phyloP scores from a whole-genome alignment of 176 grass and related monocot genomes.

The Phoenix dactylifera region DNA sequence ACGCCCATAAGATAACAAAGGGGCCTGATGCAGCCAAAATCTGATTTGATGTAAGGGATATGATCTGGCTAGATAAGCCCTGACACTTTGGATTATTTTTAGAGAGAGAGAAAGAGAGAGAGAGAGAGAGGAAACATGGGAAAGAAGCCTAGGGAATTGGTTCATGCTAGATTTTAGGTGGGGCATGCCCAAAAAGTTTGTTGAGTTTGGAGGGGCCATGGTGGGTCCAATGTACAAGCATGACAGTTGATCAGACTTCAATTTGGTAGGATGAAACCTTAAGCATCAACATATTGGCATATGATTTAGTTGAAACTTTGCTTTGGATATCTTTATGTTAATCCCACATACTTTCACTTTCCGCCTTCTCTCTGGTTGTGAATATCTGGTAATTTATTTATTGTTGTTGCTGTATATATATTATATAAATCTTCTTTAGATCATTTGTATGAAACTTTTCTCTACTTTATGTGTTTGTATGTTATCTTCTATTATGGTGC shows the following conservation, averaged over 20 bases:
- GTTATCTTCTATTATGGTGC: no score
- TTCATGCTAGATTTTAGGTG: neutral
- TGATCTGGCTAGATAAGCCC: constrained; percentile 2
- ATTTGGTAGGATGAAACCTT: neutral
- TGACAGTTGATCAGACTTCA: neutral
- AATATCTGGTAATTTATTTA: no score
- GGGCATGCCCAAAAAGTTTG: neutral
- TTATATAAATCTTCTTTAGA: no score
- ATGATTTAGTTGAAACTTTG: neutral
- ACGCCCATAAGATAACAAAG: neutral
- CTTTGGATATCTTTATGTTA: neutral
- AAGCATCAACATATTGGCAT: neutral
- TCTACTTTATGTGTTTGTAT: no score
- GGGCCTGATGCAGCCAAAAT: neutral
- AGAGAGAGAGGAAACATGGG: neutral
- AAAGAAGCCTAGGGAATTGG: neutral
- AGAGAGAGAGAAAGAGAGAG: no score
- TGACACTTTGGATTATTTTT: neutral
- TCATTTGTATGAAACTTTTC: no score
- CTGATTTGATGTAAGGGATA: constrained; percentile 4
- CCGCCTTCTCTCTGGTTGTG: neutral
- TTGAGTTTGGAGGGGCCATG: neutral
- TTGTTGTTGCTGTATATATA: no score
- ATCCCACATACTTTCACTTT: neutral
- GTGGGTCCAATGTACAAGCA: neutral